Evolutionary conservation across 2,329 filamentous ascomycete genomes (phyloP), one percentile per base, ranked within the genome.

Genomic region (Fusarium sp.): DNA sequence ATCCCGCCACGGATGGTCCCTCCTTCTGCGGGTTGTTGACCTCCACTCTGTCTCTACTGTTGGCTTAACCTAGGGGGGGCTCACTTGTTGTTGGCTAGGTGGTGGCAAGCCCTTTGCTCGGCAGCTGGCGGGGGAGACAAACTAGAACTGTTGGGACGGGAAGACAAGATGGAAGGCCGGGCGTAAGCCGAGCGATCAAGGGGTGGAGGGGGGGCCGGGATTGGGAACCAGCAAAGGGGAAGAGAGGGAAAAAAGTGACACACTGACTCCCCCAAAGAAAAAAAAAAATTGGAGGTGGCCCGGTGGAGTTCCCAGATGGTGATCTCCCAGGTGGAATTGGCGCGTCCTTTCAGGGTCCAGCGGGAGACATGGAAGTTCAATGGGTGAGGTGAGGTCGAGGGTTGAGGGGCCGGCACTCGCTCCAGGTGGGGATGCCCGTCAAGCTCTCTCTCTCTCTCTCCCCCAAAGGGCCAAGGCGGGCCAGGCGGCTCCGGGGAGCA

Each of bases 81-180:
- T 18, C 18, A 40, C 36, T 29, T 47, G 59, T 38, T 62, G 54
- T 47, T 59, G 65, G 33, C 47, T 29, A 45, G 22, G 45, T 77
- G 73, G 73, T 78, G 73, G 71, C 71, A 76, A 76, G 71, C 73
- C 58, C 38, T 66, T 73, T 27, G 74, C 61, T 72, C 71, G 75
- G 75, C 69, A 79, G 64, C 77, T 78, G 74, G 66, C 71, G 71
- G 71, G 71, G 71, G 68, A 70, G 71, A 69, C 65, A 77, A 71
- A 69, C 74, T 76, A 78, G 77, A 79, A 79, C 77, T 79, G 77
- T 79, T 79, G 77, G 77, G 77, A 47, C 42, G 14, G 42, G 22
- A 47, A 79, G 75, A 78, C 68, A 74, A 63, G 57, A 42, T 14
- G 14, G 69, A 52, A 58, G 60, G 65, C 71, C 62, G 59, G 75